These are phyloP conservation scores for Pestalotiopsis fici DNA, from an alignment of 2,329 filamentous ascomycete species.

Conservation along the genomic window DNA sequence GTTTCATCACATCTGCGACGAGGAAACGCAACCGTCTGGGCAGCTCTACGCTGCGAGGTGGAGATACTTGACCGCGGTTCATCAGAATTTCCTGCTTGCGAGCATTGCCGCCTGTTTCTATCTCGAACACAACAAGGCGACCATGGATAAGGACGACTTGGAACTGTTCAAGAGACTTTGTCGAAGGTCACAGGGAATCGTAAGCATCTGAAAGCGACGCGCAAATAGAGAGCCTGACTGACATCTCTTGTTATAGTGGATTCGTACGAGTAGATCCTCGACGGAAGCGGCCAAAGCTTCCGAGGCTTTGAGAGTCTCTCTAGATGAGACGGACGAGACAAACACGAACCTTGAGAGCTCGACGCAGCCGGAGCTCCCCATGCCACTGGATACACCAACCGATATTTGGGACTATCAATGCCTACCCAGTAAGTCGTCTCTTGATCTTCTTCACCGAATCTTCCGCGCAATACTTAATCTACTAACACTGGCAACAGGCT, in stretches of 20 bases:
- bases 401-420: background rate
- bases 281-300: constrained; percentile 11
- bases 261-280: constrained; percentile 1
- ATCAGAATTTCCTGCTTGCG: constrained; percentile 48
- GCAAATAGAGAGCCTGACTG: background rate
- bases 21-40: constrained; percentile 44
- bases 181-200: constrained; percentile 6
- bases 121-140: constrained; percentile 26
- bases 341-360: background rate
- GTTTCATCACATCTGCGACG: constrained; percentile 49
- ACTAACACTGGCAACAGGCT: background rate
- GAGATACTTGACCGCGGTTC: constrained; percentile 44
- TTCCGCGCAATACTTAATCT: too few species aligned
- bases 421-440: background rate
- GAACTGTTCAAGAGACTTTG: constrained; percentile 5
- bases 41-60: constrained; percentile 43
- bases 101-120: constrained; percentile 49
- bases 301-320: constrained; percentile 5
- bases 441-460: too few species aligned
- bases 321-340: background rate
- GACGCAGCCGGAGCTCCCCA: background rate
- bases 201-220: background rate
- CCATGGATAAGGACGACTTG: constrained; percentile 3
- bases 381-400: background rate
- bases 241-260: background rate